Evolutionary conservation across 208 protist species (phyloP).

Genomic region (Acanthamoeba healyi): DNA sequence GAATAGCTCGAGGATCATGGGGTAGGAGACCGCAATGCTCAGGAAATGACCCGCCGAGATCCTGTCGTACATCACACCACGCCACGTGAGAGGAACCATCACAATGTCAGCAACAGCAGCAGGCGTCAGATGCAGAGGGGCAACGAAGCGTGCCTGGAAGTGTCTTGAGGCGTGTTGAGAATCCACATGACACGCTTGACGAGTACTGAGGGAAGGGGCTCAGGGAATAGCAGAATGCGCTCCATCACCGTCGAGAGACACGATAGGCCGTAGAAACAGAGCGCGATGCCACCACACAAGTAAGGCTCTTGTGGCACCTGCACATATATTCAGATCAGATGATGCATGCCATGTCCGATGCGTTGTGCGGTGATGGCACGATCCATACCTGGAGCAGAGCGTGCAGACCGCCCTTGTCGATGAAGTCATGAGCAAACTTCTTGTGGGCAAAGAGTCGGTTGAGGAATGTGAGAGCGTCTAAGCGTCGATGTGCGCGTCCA

Average conservation of each 20-base stretch:
- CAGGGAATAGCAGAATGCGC: constrained; percentile 73
- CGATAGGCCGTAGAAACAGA: constrained; percentile 79
- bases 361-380: not conserved
- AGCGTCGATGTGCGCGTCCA: not conserved
- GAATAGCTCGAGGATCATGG: constrained; percentile 61
- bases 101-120: not conserved
- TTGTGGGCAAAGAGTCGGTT: constrained; percentile 76
- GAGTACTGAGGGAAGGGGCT: constrained; percentile 47
- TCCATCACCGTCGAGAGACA: constrained; percentile 76
- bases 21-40: constrained; percentile 30
- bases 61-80: not conserved
- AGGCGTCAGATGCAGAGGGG: not conserved
- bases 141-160: not conserved
- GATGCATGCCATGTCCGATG: not conserved
- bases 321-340: not conserved
- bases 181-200: constrained; percentile 63
- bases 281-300: constrained; percentile 73
- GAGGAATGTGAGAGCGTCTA: constrained; percentile 67
- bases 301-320: constrained; percentile 77
- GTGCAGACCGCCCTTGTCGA: constrained; percentile 81
- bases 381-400: constrained; percentile 68
- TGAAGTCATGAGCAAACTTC: constrained; percentile 79
- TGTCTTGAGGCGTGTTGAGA: constrained; percentile 41
- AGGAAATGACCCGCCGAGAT: constrained; percentile 62
- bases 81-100: not conserved